A percentile compares a stretch with the other conserved stretches of the same genome.
Evolutionary conservation across 805 yeast genomes (phyloP).

Genomic region (Yueomyces sp.): DNA sequence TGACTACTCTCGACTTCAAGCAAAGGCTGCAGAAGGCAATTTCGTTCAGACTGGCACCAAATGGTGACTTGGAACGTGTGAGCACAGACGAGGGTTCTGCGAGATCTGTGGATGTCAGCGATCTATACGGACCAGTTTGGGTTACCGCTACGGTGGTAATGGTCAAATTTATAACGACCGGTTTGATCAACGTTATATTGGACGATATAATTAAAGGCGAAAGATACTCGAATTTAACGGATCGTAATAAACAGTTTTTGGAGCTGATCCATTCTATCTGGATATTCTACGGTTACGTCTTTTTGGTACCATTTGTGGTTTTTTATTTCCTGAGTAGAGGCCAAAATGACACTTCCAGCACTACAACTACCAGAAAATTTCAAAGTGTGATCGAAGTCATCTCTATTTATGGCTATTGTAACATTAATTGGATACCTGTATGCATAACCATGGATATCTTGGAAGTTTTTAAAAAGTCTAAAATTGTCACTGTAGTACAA

Average conservation of each 20-base stretch:
- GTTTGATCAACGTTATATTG: conserved; percentile 54
- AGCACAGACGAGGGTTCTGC: conserved; percentile 6
- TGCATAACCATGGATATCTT: conserved; percentile 27
- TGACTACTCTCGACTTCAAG: conserved; percentile 7
- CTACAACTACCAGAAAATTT: conserved; percentile 1
- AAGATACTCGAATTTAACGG: conserved; percentile 25
- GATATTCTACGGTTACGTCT: conserved; percentile 64
- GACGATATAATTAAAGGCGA: conserved; percentile 32
- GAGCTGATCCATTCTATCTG: conserved; percentile 55
- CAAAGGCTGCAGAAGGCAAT: conserved; percentile 5
- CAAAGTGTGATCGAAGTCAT: conserved; percentile 38
- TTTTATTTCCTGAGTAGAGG: conserved; percentile 42
- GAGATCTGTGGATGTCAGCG: conserved; percentile 25
- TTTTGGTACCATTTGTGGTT: conserved; percentile 41
- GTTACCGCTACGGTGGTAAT: conserved; percentile 71
- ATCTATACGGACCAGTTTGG: conserved; percentile 86
- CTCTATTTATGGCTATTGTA: conserved; percentile 76
- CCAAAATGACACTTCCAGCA: conserved; percentile 1
- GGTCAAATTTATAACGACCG: conserved; percentile 59
- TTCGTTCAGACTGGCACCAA: conserved; percentile 1
- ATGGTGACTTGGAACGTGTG: conserved; percentile 26
- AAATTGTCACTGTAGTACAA: conserved; percentile 1
- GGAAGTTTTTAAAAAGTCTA: conserved; percentile 1
- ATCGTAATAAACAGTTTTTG: conserved; percentile 47
- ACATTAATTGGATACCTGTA: conserved; percentile 76